A percentile compares a stretch with the other conserved stretches of the same genome.
These are phyloP conservation scores for Claviceps capensis DNA, from an alignment of 2,329 filamentous ascomycete genomes.

Conservation along the genomic window DNA sequence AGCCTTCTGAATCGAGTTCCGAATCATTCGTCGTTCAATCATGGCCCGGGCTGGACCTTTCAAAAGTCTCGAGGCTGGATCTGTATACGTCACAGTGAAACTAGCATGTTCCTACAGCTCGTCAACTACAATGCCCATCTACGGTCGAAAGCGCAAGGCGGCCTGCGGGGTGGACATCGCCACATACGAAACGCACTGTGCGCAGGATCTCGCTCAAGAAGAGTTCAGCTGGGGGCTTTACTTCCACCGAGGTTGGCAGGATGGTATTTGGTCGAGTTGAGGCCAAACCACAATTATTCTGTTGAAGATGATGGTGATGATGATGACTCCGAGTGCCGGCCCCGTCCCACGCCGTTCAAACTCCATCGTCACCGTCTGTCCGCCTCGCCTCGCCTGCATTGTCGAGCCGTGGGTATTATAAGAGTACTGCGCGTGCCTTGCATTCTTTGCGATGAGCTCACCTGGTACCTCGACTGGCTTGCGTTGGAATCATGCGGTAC, in stretches of 20 bases:
- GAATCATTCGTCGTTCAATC: not conserved
- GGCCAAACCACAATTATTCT: not conserved
- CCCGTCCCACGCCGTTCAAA: conserved; percentile 7
- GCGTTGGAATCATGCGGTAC: conserved; percentile 11
- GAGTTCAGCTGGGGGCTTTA: conserved; percentile 25
- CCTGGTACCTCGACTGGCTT: conserved; percentile 21
- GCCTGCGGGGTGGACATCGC: conserved; percentile 7
- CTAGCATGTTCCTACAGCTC: not conserved
- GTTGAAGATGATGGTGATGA: not conserved
- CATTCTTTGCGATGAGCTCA: conserved; percentile 9
- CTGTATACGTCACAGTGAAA: conserved; percentile 5
- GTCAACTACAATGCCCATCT: not conserved
- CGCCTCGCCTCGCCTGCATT: conserved; percentile 15
- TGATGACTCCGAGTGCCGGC: not conserved
- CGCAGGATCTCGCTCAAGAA: conserved; percentile 11
- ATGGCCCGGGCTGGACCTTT: conserved; percentile 1
- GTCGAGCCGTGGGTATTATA: conserved; percentile 18
- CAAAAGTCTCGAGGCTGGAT: conserved; percentile 4
- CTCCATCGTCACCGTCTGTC: conserved; percentile 10
- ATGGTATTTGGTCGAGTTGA: conserved; percentile 15
- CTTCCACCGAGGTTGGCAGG: conserved; percentile 15
- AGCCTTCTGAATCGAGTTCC: too few relatives aligned
- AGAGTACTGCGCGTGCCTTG: conserved; percentile 13
- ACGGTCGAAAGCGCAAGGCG: not conserved
- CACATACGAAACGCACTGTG: conserved; percentile 10